Base-by-base conservation (phyloP, 441 rosid genomes). In the Adansonia rubrostipa region DNA sequence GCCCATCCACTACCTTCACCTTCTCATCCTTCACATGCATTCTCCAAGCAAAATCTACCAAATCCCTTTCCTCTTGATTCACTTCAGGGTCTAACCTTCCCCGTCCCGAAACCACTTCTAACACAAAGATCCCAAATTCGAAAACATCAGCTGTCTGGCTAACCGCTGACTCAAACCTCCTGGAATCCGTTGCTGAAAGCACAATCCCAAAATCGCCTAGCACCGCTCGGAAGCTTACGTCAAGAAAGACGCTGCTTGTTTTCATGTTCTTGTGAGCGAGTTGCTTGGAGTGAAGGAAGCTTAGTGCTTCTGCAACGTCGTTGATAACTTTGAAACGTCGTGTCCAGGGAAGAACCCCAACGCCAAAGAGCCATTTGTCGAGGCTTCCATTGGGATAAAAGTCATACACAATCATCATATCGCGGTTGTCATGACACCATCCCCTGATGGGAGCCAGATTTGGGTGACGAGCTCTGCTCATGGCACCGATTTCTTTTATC, bases 221-320 rank as follows among this genome's bases (percentile, higher is more conserved):
- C 6, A 78, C 82, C 0, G 87, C 87, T 15, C 88, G 80, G 83
- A 87, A 89, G 71, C 85, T 89, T 15, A 89, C 78, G 69, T 87
- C 87, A 0, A 89, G 84, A 47, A 86, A 83, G 15, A 87, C 87
- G 45, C 85, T 87, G 19, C 79, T 84, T 2, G 84, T 78, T 77
- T 78, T 89, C 88, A 87, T 73, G 77, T 89, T 89, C 78, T 85
- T 87, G 83, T 85, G 90, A 13, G 92, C 77, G 0, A 83, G 84
- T 17, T 82, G 80, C 79, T 81, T 80, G 0, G 86, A 82, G 48
- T 85, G 87, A 50, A 85, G 74, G 80, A 86, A 87, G 62, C 77
- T 77, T 15, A 89, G 81, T 2, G 78, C 89, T 9, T 86, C 86
- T 0, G 89, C 87, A 0, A 74, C 82, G 36, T 85, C 89, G 73